These are phyloP conservation scores for Ampelocalamus luodianensis DNA, from an alignment of 176 grass and related monocot species.

Conservation along the genomic window DNA sequence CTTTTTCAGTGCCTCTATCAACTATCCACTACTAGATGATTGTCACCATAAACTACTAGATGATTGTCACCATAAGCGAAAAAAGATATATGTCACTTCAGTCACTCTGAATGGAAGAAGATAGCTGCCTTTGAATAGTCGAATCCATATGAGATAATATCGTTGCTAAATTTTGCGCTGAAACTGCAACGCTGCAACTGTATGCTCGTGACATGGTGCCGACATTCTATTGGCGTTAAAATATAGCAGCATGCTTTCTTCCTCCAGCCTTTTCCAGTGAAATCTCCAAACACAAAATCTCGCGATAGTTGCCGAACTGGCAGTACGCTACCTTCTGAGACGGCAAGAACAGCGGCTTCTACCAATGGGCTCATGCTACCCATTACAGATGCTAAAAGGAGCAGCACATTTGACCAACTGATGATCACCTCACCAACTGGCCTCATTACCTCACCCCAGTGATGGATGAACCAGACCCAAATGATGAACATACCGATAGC, in stretches of 20 bases:
- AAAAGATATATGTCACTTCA: neutral
- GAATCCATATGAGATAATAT: neutral
- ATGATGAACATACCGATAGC: neutral
- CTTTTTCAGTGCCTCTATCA: conserved; percentile 25
- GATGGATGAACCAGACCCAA: conserved; percentile 32
- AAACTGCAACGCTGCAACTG: conserved; percentile 16
- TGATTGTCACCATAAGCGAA: neutral
- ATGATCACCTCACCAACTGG: conserved; percentile 15
- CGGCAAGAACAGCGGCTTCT: conserved; percentile 25
- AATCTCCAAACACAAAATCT: conserved; percentile 39
- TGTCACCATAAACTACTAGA: no score
- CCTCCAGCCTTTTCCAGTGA: neutral
- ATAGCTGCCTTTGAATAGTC: neutral
- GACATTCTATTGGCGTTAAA: conserved; percentile 45
- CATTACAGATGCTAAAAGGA: conserved; percentile 43
- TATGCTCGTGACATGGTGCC: conserved; percentile 47
- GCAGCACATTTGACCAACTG: conserved; percentile 47
- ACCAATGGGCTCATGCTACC: conserved; percentile 24
- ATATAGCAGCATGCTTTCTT: conserved; percentile 21
- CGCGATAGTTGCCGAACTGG: conserved; percentile 25
- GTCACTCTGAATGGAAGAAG: neutral
- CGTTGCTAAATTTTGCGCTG: neutral
- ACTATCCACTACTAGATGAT: conserved; percentile 2
- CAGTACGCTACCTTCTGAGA: conserved; percentile 13
- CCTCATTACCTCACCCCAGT: conserved; percentile 31